Percentiles rank a stretch among this genome's conserved stretches.
Conservation (phyloP, 2,329 filamentous ascomycete genomes). For the Nemania sp. region DNA sequence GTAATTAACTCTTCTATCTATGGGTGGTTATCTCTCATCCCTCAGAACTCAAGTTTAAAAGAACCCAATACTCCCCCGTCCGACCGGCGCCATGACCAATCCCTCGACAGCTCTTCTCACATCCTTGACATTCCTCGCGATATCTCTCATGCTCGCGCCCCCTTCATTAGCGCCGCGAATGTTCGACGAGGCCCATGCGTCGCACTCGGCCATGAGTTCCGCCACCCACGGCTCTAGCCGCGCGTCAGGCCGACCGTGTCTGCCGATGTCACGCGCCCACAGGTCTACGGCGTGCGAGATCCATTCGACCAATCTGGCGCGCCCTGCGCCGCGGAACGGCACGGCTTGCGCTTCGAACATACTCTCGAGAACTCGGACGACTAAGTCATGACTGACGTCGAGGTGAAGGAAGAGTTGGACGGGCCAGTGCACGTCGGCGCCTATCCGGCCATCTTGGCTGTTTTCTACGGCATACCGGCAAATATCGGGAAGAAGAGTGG, state of each 20-base stretch:
- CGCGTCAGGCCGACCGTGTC: conserved; percentile 37
- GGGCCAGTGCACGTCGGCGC: conserved; percentile 61
- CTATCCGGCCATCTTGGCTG: conserved; percentile 60
- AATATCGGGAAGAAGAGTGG: conserved; percentile 62
- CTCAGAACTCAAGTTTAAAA: conserved; percentile 40
- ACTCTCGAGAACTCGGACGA: conserved; percentile 58
- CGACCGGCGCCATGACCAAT: conserved; percentile 46
- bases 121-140: conserved; percentile 48
- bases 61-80: conserved; percentile 48
- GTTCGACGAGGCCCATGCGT: conserved; percentile 46
- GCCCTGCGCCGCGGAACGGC: conserved; percentile 56
- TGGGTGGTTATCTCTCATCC: too few relatives aligned
- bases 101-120: conserved; percentile 50
- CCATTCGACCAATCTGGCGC: conserved; percentile 58
- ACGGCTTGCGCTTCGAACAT: conserved; percentile 63
- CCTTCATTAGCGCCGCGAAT: conserved; percentile 46
- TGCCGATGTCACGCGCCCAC: conserved; percentile 49
- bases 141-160: conserved; percentile 49
- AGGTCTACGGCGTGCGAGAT: conserved; percentile 52
- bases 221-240: conserved; percentile 38
- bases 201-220: conserved; percentile 52
- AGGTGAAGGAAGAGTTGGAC: conserved; percentile 59
- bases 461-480: conserved; percentile 64
- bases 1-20: too few relatives aligned
- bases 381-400: conserved; percentile 59